Conservation (phyloP, 441 rosid species). For the Adansonia rubrostipa region DNA sequence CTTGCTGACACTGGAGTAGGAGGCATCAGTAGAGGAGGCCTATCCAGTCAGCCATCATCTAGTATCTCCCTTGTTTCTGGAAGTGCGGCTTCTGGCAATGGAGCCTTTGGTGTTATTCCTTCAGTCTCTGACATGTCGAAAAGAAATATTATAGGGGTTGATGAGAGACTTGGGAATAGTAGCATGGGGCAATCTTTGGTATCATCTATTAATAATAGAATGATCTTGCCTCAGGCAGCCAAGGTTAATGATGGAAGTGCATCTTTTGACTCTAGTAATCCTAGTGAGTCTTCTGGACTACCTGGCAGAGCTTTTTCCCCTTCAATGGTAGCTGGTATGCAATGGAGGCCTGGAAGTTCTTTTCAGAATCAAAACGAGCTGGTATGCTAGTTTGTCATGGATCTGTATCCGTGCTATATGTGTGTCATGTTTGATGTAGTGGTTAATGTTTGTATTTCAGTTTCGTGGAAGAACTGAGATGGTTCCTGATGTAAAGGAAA, state of each 20-base stretch:
- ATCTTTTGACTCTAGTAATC: slow-evolving; percentile 64
- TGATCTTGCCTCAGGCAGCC: slow-evolving; percentile 72
- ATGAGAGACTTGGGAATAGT: slow-evolving; percentile 70
- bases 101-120: slow-evolving; percentile 63
- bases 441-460: slow-evolving; percentile 34
- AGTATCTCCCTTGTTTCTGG: slow-evolving; percentile 63
- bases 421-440: neutral
- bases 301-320: slow-evolving; percentile 86
- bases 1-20: slow-evolving; percentile 67
- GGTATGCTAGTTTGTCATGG: slow-evolving; percentile 41
- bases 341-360: slow-evolving; percentile 96
- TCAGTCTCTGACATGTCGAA: slow-evolving; percentile 80
- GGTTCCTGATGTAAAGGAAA: slow-evolving; percentile 94
- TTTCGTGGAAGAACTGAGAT: slow-evolving; percentile 92
- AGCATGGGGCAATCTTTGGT: slow-evolving; percentile 72
- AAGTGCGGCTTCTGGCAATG: slow-evolving; percentile 56
- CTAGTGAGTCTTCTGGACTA: slow-evolving; percentile 54
- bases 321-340: slow-evolving; percentile 74
- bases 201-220: slow-evolving; percentile 77
- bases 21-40: slow-evolving; percentile 71
- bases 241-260: slow-evolving; percentile 75
- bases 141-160: slow-evolving; percentile 82
- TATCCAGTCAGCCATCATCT: slow-evolving; percentile 66
- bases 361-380: slow-evolving; percentile 84
- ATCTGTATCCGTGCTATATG: neutral